Percentiles rank a stretch among this genome's conserved stretches.
Evolutionary conservation across 495 filamentous ascomycete species (phyloP).

Genomic region (Apiosordaria backusii): DNA sequence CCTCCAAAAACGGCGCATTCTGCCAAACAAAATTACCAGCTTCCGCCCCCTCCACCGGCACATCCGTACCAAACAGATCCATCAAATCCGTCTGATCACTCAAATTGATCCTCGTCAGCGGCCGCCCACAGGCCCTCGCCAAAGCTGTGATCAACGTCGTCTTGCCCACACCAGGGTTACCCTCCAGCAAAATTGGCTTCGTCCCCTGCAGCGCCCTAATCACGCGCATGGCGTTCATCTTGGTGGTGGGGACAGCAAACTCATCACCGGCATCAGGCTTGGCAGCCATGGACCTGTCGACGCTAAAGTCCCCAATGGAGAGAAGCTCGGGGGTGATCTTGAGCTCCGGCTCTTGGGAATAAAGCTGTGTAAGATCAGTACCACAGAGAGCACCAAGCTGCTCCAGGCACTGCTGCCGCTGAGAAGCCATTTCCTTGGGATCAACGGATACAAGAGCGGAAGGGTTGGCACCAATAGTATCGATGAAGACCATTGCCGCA

Average conservation of each 20-base stretch:
- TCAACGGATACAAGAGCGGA: constrained; percentile 73
- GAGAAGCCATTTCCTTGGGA: constrained; percentile 51
- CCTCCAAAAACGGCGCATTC: constrained; percentile 89
- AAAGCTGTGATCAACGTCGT: constrained; percentile 87
- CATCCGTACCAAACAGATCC: constrained; percentile 96
- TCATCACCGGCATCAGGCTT: constrained; percentile 62
- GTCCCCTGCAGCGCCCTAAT: constrained; percentile 82
- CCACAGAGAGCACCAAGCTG: constrained; percentile 65
- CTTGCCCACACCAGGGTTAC: constrained; percentile 95
- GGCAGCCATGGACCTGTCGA: constrained; percentile 47
- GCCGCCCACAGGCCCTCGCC: constrained; percentile 69
- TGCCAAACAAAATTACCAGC: constrained; percentile 90
- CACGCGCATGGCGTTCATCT: constrained; percentile 83
- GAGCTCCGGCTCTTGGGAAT: constrained; percentile 51
- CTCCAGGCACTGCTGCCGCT: constrained; percentile 67
- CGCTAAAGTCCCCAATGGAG: constrained; percentile 67
- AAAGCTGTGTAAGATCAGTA: constrained; percentile 59
- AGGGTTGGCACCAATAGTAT: constrained; percentile 90
- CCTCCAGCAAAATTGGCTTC: constrained; percentile 91
- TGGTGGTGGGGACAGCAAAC: constrained; percentile 84
- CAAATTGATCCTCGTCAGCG: constrained; percentile 88
- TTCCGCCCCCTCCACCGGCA: constrained; percentile 83
- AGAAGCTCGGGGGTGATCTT: constrained; percentile 48
- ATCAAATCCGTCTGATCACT: constrained; percentile 97
- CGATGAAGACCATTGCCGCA: constrained; percentile 92